A percentile compares a stretch with the other conserved stretches of the same genome.
phyloP scores from a whole-genome alignment of 164 flowering plant genomes.

The grape (Vitis vinifera) region ASM3070453v1 NC_081808.1:15504501-15505000 shows the following conservation, averaged over 20 bases:
- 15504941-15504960: too few relatives aligned
- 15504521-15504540: slow-evolving; percentile 78
- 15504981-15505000: too few relatives aligned
- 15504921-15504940: too few relatives aligned
- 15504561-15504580: slow-evolving; percentile 82
- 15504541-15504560: slow-evolving; percentile 48
- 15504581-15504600: slow-evolving; percentile 88
- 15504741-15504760: background rate
- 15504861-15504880: too few relatives aligned
- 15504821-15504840: too few relatives aligned
- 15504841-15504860: too few relatives aligned
- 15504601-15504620: slow-evolving; percentile 96
- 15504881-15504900: too few relatives aligned
- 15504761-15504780: background rate
- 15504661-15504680: slow-evolving; percentile 68
- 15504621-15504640: slow-evolving; percentile 99
- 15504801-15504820: background rate
- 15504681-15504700: slow-evolving; percentile 82
- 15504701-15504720: slow-evolving; percentile 34
- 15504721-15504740: background rate
- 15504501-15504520: background rate
- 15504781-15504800: background rate
- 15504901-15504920: too few relatives aligned
- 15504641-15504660: slow-evolving; percentile 94
- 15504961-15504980: too few relatives aligned